These are phyloP conservation scores for Rostrohypoxylon terebratum DNA, from an alignment of 495 filamentous ascomycete genomes.

Conservation along the genomic window DNA sequence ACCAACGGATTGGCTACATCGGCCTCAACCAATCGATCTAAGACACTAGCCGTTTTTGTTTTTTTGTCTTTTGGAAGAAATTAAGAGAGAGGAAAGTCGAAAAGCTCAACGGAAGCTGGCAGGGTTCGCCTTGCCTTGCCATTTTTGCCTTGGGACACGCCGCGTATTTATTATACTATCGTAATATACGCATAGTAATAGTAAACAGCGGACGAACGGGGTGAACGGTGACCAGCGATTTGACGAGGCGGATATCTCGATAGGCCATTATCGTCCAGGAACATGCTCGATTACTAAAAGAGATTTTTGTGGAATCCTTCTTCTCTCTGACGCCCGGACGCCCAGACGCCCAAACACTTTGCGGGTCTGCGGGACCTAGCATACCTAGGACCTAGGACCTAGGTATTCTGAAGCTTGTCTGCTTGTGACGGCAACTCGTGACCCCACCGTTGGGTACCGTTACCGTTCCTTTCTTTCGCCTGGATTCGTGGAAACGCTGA, in stretches of 20 bases:
- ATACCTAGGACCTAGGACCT: no score
- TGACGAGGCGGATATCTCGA: slow-evolving; percentile 39
- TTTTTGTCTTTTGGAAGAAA: neutral
- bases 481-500: slow-evolving; percentile 5
- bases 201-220: neutral
- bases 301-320: slow-evolving; percentile 31
- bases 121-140: slow-evolving; percentile 19
- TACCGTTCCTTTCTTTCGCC: slow-evolving; percentile 26
- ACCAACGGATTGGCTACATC: slow-evolving; percentile 28
- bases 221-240: slow-evolving; percentile 34
- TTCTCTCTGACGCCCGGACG: no score
- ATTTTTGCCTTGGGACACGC: slow-evolving; percentile 15
- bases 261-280: slow-evolving; percentile 35
- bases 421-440: slow-evolving; percentile 19
- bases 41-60: neutral
- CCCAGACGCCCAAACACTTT: neutral
- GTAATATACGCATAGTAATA: neutral
- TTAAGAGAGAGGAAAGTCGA: slow-evolving; percentile 7
- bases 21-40: slow-evolving; percentile 20
- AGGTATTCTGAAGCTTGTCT: neutral
- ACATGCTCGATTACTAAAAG: slow-evolving; percentile 28
- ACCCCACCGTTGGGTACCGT: slow-evolving; percentile 46
- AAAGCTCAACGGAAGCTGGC: neutral
- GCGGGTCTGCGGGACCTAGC: neutral
- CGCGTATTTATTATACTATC: slow-evolving; percentile 16